A percentile compares a stretch with the other conserved stretches of the same genome.
Evolutionary conservation across 139 green algal genomes (phyloP).

Genomic region (Tetradesmus lagerheimii): DNA sequence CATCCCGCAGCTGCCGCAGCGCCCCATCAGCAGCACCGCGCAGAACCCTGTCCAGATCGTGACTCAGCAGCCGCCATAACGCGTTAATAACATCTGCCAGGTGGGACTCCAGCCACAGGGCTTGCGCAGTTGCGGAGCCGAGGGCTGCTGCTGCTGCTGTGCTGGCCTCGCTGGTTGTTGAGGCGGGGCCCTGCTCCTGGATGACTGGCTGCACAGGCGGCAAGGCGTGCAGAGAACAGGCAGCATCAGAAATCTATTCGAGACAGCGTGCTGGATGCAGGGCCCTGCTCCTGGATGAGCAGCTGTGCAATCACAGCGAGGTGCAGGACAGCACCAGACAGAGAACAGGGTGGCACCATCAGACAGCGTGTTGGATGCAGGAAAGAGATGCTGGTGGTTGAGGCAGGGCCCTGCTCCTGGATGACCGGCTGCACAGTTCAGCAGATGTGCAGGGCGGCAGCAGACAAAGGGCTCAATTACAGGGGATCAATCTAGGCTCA

Average conservation of each 20-base stretch:
- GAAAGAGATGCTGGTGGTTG: neutral
- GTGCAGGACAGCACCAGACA: too few relatives aligned
- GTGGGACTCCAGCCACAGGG: conserved; percentile 33
- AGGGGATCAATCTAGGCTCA: too few relatives aligned
- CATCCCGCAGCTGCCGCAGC: neutral
- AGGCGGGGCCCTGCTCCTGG: neutral
- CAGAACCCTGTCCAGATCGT: conserved; percentile 30
- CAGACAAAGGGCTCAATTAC: neutral
- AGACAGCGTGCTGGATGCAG: too few relatives aligned
- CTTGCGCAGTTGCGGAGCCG: neutral
- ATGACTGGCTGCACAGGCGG: conserved; percentile 4
- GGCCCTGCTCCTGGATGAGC: too few relatives aligned
- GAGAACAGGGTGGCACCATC: too few relatives aligned
- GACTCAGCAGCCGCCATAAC: conserved; percentile 21
- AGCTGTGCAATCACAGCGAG: neutral
- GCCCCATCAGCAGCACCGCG: conserved; percentile 24
- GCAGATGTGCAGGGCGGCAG: neutral
- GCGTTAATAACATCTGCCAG: conserved; percentile 42
- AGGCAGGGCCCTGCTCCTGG: neutral
- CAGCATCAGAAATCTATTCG: neutral
- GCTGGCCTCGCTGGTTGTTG: neutral
- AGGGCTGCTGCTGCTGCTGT: conserved; percentile 10
- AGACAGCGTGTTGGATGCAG: too few relatives aligned
- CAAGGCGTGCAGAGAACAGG: too few relatives aligned
- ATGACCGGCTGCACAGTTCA: conserved; percentile 7